Evolutionary conservation across 176 grass and related monocot genomes (phyloP), one percentile per base, ranked within the genome.

Genomic region (Miscanthus lutarioriparius): DNA sequence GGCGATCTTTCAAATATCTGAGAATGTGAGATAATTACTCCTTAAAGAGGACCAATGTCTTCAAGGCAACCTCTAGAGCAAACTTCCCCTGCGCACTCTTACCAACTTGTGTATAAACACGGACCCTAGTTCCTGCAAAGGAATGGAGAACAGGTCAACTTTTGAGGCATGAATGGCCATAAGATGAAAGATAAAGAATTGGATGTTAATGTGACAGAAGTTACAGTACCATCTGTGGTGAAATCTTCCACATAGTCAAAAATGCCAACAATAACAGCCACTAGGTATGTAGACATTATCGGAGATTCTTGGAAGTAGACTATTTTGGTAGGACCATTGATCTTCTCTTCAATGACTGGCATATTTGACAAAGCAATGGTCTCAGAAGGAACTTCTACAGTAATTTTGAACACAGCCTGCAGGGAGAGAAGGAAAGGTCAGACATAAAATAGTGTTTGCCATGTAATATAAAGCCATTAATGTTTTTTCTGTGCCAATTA

Each of bases 261-360:
- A 66, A 91, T 85, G 59, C 95, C 95, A 86, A 98, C 87, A 90
- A 98, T 90, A 87, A 95, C 76, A 47, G 91, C 94, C 64, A 94
- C 90, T 67, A 97, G 83, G 85, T 98, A 98, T 62, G 96, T 98
- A 38, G 96, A 98, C 96, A 98, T 98, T 90, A 98, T 93, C 40
- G 92, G 95, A 48, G 92, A 88, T 91, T 95, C 95, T 70, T 98
- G 80, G 67, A 98, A 95, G 65, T 70, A 90, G 32, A 98, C 47
- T 77, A 51, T 85, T 90, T 93, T 98, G 53, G 86, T 86, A 84
- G 77, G 39, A 19, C 93, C 96, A 90, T 98, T 90, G 48, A 74
- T 53, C 83, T 93, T 93, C 84, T 98, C 96, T 78, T 95, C 93
- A 84, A 89, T 62, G 7, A 92, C 85, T 44, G 96, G 92, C 96